phyloP scores from a whole-genome alignment of 371 early-diverging fungal species.

The Mortierella sp. region DNA sequence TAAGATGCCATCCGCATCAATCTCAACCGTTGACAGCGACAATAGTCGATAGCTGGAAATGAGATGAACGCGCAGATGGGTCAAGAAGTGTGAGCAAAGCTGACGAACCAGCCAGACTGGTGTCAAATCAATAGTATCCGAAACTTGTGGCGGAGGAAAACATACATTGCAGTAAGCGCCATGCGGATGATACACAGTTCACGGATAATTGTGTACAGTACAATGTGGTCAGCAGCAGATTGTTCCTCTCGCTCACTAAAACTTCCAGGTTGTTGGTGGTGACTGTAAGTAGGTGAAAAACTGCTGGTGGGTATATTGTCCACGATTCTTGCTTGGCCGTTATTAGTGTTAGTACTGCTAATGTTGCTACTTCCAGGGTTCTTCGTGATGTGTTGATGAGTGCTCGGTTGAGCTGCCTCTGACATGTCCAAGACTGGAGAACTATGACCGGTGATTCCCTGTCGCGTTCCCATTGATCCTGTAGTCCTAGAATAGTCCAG shows the following conservation, averaged over 20 bases:
- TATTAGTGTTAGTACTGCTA: neutral
- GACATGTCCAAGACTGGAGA: constrained; percentile 34
- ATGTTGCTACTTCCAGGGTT: neutral
- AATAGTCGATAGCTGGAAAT: constrained; percentile 56
- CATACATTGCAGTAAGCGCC: constrained; percentile 40
- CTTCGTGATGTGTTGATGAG: constrained; percentile 19
- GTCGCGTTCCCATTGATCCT: constrained; percentile 1
- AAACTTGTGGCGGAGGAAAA: neutral
- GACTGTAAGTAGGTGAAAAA: constrained; percentile 17
- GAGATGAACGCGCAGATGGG: neutral
- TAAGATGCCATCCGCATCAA: constrained; percentile 30
- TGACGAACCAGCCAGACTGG: too few relatives aligned
- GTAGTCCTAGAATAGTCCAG: constrained; percentile 3
- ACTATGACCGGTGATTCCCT: constrained; percentile 29
- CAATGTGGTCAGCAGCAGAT: constrained; percentile 39
- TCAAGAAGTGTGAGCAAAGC: neutral
- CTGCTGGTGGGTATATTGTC: constrained; percentile 15
- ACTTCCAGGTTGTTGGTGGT: neutral
- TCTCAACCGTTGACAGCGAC: constrained; percentile 51
- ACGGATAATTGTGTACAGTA: constrained; percentile 42
- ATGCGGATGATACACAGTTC: constrained; percentile 46
- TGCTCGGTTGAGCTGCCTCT: constrained; percentile 25
- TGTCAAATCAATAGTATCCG: neutral
- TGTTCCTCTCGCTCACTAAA: constrained; percentile 31
- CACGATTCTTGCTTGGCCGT: neutral